Evolutionary conservation across 306 rosid species (phyloP), one percentile per base, ranked within the genome.

Genomic region (Neltuma alba): DNA sequence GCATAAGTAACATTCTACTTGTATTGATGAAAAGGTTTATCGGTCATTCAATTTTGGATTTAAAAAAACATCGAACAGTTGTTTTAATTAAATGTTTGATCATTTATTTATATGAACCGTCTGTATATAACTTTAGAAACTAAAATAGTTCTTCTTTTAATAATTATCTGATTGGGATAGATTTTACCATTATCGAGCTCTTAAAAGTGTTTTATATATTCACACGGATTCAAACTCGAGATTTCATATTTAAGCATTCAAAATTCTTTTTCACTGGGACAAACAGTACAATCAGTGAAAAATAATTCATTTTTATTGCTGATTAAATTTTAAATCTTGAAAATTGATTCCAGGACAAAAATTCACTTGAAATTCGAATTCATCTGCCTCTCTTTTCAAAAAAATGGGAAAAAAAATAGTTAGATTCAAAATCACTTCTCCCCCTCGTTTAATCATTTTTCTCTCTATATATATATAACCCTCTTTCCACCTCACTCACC

Each of bases 391-490:
- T 20, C 30, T n/a, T 52, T 52, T 3, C 8, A 54, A 11, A 8
- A 21, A 54, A 54, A 21, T 0, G 4, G 5, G 8, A n/a, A 54
- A 52, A 23, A 23, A 10, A 57, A 23, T 10, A 25, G 33, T 57
- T 14, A 25, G 63, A 25, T 21, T 54, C 5, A 25, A 25, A 25
- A 23, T 9, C 15, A 33, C 16, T 6, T 14, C n/a, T 15, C 8
- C 48, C n/a, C 27, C 30, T 16, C 30, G 11, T 41, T 66, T 11
- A 27, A 57, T 57, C 10, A 23, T 11, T 57, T 25, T 11, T 57
- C 16, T 10, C n/a, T 28, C 27, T 75, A 60, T 82, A 58, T 58
- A 55, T 82, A 82, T n/a, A 28, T 23, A 15, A 61, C 60, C 61
- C n/a, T n/a, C 60, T 41, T 48, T 61, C 23, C 21, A 77, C 13